Evolutionary conservation across 2,329 filamentous ascomycete species (phyloP).

Genomic region (Aureobasidium sp.): DNA sequence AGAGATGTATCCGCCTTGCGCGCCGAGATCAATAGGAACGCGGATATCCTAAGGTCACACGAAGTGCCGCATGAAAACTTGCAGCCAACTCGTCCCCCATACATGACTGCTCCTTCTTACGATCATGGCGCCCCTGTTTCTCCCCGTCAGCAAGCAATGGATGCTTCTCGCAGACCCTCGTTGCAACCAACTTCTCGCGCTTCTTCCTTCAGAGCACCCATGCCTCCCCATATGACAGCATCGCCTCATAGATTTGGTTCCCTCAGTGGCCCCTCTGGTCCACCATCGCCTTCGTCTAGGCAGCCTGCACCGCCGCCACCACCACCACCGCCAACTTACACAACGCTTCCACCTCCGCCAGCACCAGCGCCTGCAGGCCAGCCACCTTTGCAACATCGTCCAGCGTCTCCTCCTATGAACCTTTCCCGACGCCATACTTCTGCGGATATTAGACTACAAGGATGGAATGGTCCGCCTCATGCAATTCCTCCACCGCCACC

Average conservation of each 20-base stretch:
- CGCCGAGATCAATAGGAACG: constrained; percentile 53
- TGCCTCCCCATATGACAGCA: constrained; percentile 72
- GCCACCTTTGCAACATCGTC: constrained; percentile 32
- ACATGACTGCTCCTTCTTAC: constrained; percentile 47
- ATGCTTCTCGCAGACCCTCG: constrained; percentile 68
- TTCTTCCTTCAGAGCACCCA: constrained; percentile 65
- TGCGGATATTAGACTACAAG: constrained; percentile 73
- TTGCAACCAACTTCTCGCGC: constrained; percentile 53
- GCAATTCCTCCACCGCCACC: constrained; percentile 21
- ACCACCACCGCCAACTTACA: constrained; percentile 32
- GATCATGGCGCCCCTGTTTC: constrained; percentile 34
- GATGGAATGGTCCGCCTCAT: constrained; percentile 61
- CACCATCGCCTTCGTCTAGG: constrained; percentile 61
- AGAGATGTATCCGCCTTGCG: constrained; percentile 60
- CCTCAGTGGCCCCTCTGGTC: constrained; percentile 58
- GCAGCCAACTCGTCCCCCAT: constrained; percentile 55
- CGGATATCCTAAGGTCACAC: constrained; percentile 47
- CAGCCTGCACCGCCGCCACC: constrained; percentile 62
- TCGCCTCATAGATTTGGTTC: constrained; percentile 80
- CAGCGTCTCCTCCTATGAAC: constrained; percentile 51
- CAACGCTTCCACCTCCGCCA: constrained; percentile 45
- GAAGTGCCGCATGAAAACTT: constrained; percentile 58
- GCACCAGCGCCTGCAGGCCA: constrained; percentile 44
- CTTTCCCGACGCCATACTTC: constrained; percentile 83
- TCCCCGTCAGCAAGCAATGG: constrained; percentile 43